Percentiles rank a stretch among this genome's conserved stretches.
Conservation (phyloP, 345 rosid species). For the Syzygium jambos region DNA sequence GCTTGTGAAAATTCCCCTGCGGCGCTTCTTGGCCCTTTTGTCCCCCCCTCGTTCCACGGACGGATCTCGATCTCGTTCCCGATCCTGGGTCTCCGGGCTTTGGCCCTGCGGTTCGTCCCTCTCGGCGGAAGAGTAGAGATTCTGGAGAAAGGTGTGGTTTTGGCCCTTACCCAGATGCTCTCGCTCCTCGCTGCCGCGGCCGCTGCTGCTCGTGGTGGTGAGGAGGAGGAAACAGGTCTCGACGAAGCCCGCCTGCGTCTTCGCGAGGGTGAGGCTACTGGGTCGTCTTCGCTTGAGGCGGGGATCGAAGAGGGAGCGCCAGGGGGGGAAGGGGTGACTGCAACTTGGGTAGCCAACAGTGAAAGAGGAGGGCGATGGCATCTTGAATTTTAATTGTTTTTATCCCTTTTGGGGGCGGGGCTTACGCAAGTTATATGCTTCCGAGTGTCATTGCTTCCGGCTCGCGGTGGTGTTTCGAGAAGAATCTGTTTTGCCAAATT, state of each 20-base stretch:
- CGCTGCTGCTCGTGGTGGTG: constrained; percentile 16
- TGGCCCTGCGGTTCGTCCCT: constrained; percentile 8
- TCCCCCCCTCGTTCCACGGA: constrained; percentile 7
- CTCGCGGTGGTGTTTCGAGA: not conserved
- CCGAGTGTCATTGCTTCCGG: not conserved
- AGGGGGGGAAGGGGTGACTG: constrained; percentile 35
- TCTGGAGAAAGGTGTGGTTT: constrained; percentile 20
- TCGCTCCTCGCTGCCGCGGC: constrained; percentile 21
- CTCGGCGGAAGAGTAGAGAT: constrained; percentile 25
- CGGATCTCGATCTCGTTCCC: not conserved
- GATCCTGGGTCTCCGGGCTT: constrained; percentile 19
- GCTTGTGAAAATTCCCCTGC: constrained; percentile 40
- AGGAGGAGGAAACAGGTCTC: constrained; percentile 19
- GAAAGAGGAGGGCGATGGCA: not conserved
- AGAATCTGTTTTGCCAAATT: not conserved
- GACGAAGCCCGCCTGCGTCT: constrained; percentile 11
- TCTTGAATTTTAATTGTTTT: not conserved
- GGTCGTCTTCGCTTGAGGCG: constrained; percentile 18
- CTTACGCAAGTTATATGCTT: not conserved
- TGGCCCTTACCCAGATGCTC: constrained; percentile 4
- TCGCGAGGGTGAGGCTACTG: constrained; percentile 10
- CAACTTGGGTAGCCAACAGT: not conserved
- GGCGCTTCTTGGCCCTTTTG: not conserved
- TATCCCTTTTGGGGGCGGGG: not conserved
- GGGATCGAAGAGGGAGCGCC: constrained; percentile 10